Percentiles rank a stretch among this genome's conserved stretches.
These are phyloP conservation scores for Leishmania aethiopica DNA, from an alignment of 208 protist species.

Conservation along the genomic window DNA sequence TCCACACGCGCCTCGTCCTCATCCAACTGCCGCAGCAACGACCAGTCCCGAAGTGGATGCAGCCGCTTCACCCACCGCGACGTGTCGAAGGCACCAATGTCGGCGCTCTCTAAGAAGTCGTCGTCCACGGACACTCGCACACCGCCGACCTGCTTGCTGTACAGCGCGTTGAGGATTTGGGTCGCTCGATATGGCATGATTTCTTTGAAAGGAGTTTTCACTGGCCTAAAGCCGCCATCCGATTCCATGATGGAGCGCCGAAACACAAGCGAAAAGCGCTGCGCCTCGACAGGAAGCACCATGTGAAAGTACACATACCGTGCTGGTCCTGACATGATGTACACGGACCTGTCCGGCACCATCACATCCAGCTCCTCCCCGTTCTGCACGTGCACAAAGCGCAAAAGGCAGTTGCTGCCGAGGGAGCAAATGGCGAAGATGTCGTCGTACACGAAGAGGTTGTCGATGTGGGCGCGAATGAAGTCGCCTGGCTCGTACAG, in stretches of 20 bases:
- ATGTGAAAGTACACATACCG: slow-evolving; percentile 93
- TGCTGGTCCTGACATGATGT: slow-evolving; percentile 87
- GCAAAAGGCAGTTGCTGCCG: slow-evolving; percentile 76
- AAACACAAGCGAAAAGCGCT: slow-evolving; percentile 88
- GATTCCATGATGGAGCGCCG: slow-evolving; percentile 89
- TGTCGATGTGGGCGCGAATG: slow-evolving; percentile 90
- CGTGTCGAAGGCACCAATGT: slow-evolving; percentile 87
- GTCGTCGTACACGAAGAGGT: slow-evolving; percentile 91
- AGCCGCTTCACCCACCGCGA: slow-evolving; percentile 83
- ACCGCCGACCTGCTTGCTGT: slow-evolving; percentile 82
- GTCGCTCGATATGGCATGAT: slow-evolving; percentile 86
- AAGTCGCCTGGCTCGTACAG: slow-evolving; percentile 91
- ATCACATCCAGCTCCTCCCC: slow-evolving; percentile 88
- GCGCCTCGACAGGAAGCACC: slow-evolving; percentile 83
- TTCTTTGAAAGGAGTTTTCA: slow-evolving; percentile 63
- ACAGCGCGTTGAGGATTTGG: slow-evolving; percentile 85
- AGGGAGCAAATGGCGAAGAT: slow-evolving; percentile 87
- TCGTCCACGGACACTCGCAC: slow-evolving; percentile 82
- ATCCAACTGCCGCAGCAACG: slow-evolving; percentile 78
- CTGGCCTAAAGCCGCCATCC: slow-evolving; percentile 76
- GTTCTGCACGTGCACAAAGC: slow-evolving; percentile 90
- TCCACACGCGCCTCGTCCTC: slow-evolving; percentile 81
- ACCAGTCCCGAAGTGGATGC: slow-evolving; percentile 84
- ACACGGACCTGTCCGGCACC: slow-evolving; percentile 81
- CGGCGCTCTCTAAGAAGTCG: slow-evolving; percentile 73